phyloP scores from a whole-genome alignment of 768 basidiomycete species.

The Amanita subjunquillea region DNA sequence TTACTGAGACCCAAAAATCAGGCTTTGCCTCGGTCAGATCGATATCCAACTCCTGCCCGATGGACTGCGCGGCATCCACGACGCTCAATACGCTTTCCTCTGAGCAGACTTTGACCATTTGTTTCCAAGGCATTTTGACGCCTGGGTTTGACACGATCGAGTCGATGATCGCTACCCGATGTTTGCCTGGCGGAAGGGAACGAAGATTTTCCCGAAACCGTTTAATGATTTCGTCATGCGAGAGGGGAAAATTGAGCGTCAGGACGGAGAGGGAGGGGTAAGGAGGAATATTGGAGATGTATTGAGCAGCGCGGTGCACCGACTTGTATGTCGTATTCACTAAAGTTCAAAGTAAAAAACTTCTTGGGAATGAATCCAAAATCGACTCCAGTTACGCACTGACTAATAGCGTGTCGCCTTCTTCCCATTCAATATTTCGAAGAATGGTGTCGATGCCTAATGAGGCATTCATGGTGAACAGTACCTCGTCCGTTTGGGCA shows the following conservation, averaged over 20 bases:
- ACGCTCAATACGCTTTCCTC: slow-evolving; percentile 53
- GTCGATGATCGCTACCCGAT: slow-evolving; percentile 60
- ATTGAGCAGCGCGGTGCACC: slow-evolving; percentile 37
- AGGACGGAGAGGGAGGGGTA: slow-evolving; percentile 42
- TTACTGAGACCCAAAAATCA: slow-evolving; percentile 69
- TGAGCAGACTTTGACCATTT: slow-evolving; percentile 53
- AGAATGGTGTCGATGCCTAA: slow-evolving; percentile 59
- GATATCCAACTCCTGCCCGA: slow-evolving; percentile 60
- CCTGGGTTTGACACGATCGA: slow-evolving; percentile 52
- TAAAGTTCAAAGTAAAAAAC: slow-evolving; percentile 4
- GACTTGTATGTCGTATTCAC: slow-evolving; percentile 42
- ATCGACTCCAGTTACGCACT: slow-evolving; percentile 28
- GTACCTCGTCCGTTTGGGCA: slow-evolving; percentile 42
- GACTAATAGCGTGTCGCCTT: slow-evolving; percentile 55
- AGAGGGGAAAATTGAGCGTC: slow-evolving; percentile 42
- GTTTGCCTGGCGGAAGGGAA: slow-evolving; percentile 23
- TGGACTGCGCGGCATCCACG: slow-evolving; percentile 69
- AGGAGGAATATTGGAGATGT: slow-evolving; percentile 44
- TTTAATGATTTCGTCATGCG: slow-evolving; percentile 43
- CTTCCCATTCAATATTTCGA: slow-evolving; percentile 55
- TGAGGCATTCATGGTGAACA: slow-evolving; percentile 52
- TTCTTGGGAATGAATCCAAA: not conserved
- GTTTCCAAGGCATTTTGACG: slow-evolving; percentile 57
- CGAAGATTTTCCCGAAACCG: slow-evolving; percentile 28
- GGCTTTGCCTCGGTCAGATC: slow-evolving; percentile 43